These are phyloP conservation scores for Amanita jacksonii DNA, from an alignment of 768 basidiomycete species.

Conservation along the genomic window DNA sequence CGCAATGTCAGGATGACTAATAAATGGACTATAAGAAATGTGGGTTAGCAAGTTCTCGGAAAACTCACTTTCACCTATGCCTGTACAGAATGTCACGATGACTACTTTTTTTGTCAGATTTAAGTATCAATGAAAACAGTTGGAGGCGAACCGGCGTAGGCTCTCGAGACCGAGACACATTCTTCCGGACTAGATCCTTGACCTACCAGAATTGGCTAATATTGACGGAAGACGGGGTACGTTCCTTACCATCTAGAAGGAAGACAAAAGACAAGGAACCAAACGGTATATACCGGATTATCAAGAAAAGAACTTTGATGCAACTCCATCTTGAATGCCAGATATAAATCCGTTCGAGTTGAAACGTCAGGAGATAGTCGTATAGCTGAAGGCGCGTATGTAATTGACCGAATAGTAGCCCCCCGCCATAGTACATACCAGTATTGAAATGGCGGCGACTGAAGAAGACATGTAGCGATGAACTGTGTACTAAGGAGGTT, in stretches of 20 bases:
- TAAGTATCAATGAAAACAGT: no score
- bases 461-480: no score
- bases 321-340: conserved; percentile 5
- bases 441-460: conserved; percentile 2
- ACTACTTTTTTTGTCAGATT: conserved; percentile 3
- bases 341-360: not conserved
- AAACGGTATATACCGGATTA: conserved; percentile 6
- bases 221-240: no score
- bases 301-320: conserved; percentile 1
- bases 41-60: not conserved
- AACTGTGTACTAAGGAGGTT: not conserved
- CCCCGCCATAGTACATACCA: conserved; percentile 1
- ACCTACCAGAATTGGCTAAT: not conserved
- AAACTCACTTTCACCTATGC: conserved; percentile 7
- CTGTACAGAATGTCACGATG: not conserved
- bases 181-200: not conserved
- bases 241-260: conserved; percentile 1
- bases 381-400: not conserved
- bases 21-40: not conserved
- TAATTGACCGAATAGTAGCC: not conserved
- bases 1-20: conserved; percentile 5
- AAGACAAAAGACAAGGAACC: not conserved
- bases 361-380: conserved; percentile 5
- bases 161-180: not conserved
- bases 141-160: conserved; percentile 1